A percentile compares a stretch with the other conserved stretches of the same genome.
These are phyloP conservation scores for Phytophthora foliorum DNA, from an alignment of 352 stramenopile genomes.

Conservation along the genomic window DNA sequence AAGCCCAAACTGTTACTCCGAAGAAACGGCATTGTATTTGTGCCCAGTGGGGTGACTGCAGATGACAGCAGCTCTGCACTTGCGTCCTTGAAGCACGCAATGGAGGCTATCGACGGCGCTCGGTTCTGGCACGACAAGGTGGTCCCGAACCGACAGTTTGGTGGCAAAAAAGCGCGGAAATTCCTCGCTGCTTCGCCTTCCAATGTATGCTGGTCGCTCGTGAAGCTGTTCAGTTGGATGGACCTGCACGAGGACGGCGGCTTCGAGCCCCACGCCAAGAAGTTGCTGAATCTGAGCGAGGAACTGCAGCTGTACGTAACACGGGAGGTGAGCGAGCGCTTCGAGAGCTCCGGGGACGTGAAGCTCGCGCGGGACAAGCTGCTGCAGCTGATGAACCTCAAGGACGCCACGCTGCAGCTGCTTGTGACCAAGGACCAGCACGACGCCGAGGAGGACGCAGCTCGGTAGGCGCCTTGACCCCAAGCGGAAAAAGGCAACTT, in stretches of 20 bases:
- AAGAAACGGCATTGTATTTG: slow-evolving; percentile 55
- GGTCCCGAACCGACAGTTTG: slow-evolving; percentile 43
- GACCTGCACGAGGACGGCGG: slow-evolving; percentile 63
- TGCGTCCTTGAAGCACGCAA: slow-evolving; percentile 31
- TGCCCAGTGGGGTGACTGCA: slow-evolving; percentile 8
- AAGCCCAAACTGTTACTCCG: slow-evolving; percentile 55
- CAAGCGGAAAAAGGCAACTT: slow-evolving; percentile 22
- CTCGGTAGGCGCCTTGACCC: slow-evolving; percentile 10
- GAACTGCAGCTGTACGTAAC: slow-evolving; percentile 65
- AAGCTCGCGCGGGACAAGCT: slow-evolving; percentile 54
- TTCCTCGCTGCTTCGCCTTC: slow-evolving; percentile 49
- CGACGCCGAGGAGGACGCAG: slow-evolving; percentile 37
- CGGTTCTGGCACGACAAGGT: slow-evolving; percentile 76
- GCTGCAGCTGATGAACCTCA: slow-evolving; percentile 56
- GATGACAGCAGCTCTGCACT: slow-evolving; percentile 16
- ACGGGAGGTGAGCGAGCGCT: slow-evolving; percentile 34
- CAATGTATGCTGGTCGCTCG: slow-evolving; percentile 50
- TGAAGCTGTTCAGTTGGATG: slow-evolving; percentile 61
- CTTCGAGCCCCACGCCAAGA: slow-evolving; percentile 54
- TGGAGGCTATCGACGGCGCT: slow-evolving; percentile 54
- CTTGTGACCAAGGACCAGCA: slow-evolving; percentile 63
- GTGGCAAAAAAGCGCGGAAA: slow-evolving; percentile 38
- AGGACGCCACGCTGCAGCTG: slow-evolving; percentile 71
- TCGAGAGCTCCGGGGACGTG: slow-evolving; percentile 41
- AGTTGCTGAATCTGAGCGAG: slow-evolving; percentile 51